Base-by-base conservation (phyloP, 192 early-diverging fungal genomes). In the Entrophospora sp. region DNA sequence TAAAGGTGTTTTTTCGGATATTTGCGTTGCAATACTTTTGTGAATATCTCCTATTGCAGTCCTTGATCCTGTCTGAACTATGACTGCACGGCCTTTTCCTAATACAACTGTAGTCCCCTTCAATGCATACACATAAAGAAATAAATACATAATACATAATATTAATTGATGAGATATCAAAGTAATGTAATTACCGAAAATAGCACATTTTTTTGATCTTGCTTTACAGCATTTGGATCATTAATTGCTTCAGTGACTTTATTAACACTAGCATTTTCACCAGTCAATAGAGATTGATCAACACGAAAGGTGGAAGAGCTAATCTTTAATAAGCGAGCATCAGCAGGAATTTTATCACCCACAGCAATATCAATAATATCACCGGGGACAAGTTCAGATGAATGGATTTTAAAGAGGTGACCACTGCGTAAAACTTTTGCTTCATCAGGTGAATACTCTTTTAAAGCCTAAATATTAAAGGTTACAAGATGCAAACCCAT, bases 31-130 rank as follows among this genome's bases (percentile, higher is more conserved):
- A 57, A 98, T 98, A 35, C 87, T 90, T 66, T 76, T 76, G 73
- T 96, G 94, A 69, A 98, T 98, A 28, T 85, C 89, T 66, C 97
- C 97, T 45, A 99, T 97, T 5, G 91, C 95, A 25, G 97, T 97
- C 1, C 73, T 67, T 20, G 88, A 57, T n/a, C 95, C 95, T 0
- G 94, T 98, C 28, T 81, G 73, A 28, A 90, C 91, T 43, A 97
- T 95, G 32, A 99, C 84, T 52, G 89, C 94, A 46, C 75, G 73
- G 36, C 87, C 93, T 58, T 94, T 95, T 31, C 95, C 97, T 32
- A 94, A 75, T 28, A 91, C 94, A 38, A 94, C 87, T n/a, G 93
- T 87, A 5, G 95, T 98, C 25, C 95, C 97, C 69, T 70, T 57
- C 24, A 5, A 16, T 22, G 20, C 16, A 37, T 18, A 67, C 79